These are phyloP conservation scores for Fraxinus platypoda DNA, from an alignment of 305 asterid species.

Conservation along the genomic window DNA sequence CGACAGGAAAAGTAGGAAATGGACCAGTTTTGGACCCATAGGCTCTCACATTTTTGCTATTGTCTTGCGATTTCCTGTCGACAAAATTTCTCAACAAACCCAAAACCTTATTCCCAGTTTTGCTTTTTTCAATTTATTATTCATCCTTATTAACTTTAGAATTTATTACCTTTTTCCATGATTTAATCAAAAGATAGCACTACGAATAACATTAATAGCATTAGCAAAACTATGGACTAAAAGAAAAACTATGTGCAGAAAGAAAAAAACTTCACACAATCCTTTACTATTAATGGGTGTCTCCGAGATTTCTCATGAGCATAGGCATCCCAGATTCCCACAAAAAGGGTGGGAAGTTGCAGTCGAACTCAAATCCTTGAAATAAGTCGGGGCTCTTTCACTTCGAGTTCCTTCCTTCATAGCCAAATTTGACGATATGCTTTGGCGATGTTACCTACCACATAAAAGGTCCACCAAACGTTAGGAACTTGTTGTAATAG, in stretches of 20 bases:
- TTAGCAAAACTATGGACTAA: background rate
- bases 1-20: constrained; percentile 53
- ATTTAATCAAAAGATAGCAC: background rate
- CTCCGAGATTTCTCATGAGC: background rate
- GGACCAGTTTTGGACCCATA: constrained; percentile 53
- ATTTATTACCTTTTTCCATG: background rate
- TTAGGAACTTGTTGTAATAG: background rate
- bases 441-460: background rate
- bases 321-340: background rate
- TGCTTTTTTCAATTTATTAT: background rate
- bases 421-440: background rate
- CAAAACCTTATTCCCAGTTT: background rate
- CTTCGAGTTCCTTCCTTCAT: background rate
- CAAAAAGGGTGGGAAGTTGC: background rate
- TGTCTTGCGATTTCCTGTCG: constrained; percentile 29
- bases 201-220: background rate
- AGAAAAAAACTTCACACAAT: background rate
- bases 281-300: background rate
- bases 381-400: background rate
- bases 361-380: background rate
- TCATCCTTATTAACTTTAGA: background rate
- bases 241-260: background rate
- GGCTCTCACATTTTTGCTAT: constrained; percentile 44
- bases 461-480: background rate
- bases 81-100: background rate